Evolutionary conservation across 352 stramenopile genomes (phyloP).

Genomic region (Phytophthora agathidicida): DNA sequence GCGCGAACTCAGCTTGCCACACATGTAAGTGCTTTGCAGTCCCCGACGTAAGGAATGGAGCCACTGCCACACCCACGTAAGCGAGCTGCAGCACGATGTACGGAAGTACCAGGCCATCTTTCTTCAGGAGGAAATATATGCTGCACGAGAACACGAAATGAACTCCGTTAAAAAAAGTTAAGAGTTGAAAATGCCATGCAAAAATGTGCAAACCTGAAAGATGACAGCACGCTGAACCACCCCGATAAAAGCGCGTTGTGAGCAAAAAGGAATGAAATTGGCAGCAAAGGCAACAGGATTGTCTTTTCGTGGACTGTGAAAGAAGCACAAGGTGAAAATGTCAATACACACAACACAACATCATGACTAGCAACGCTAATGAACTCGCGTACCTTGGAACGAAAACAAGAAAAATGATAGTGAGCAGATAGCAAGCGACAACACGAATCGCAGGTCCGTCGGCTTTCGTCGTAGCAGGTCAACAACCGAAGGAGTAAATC

Average conservation of each 20-base stretch:
- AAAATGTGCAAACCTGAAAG: conserved; percentile 67
- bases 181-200: neutral
- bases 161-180: neutral
- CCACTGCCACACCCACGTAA: conserved; percentile 55
- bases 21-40: conserved; percentile 37
- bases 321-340: neutral
- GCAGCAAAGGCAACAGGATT: conserved; percentile 93
- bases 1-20: conserved; percentile 20
- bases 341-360: conserved; percentile 1
- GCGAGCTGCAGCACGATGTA: conserved; percentile 70
- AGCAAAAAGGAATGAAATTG: conserved; percentile 86
- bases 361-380: neutral
- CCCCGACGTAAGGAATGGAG: conserved; percentile 41
- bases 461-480: conserved; percentile 72
- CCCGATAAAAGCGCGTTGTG: conserved; percentile 62
- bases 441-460: conserved; percentile 77
- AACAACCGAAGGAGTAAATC: conserved; percentile 87
- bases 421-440: conserved; percentile 85
- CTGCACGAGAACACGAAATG: conserved; percentile 33
- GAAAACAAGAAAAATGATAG: conserved; percentile 96
- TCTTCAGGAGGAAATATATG: conserved; percentile 88
- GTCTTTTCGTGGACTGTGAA: conserved; percentile 95
- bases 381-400: conserved; percentile 86
- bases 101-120: conserved; percentile 74
- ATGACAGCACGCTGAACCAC: conserved; percentile 83